Evolutionary conservation across 192 early-diverging fungal genomes (phyloP), one percentile per base, ranked within the genome.

Genomic region (Linnemannia hyalina): DNA sequence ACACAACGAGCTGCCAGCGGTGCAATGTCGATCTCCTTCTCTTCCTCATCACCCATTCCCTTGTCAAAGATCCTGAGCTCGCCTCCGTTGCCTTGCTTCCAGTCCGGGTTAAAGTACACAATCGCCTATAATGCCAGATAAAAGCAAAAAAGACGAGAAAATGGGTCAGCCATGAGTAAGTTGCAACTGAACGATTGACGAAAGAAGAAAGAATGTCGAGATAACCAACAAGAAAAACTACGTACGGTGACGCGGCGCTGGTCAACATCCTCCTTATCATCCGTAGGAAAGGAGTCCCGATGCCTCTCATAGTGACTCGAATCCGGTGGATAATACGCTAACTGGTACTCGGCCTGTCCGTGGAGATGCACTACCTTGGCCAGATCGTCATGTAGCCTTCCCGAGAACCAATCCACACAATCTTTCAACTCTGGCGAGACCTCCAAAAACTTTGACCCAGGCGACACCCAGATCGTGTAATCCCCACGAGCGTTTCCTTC

Each of bases 211-310:
- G 15, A 36, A 55, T 2, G 18, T 1, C 6, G 2, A 63, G 9
- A 52, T 35, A n/a, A n/a, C n/a, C n/a, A n/a, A n/a, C n/a, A n/a
- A n/a, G 2, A 46, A 20, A n/a, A 22, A 68, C 8, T 22, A 40
- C 79, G 42, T 86, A 86, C 84, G 1, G 93, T 93, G 32, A 93
- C 88, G 22, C 93, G 89, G 20, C 93, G 82, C 77, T 94, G 93
- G 22, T 89, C 86, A 16, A 69, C 47, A 72, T 94, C 93, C 0
- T 73, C 81, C 5, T 63, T 78, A 71, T 92, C 90, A 29, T 90
- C 89, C 15, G 84, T 89, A 20, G 93, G 93, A 69, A 94, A 90
- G 0, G 92, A 91, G 73, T 94, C 93, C 23, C 93, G 80, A 68
- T 94, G 93, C 22, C 89, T 70, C 75, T 92, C 89, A 77, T 92